Base-by-base conservation (phyloP, 2,329 filamentous ascomycete genomes). In the Colletotrichum truncatum region DNA sequence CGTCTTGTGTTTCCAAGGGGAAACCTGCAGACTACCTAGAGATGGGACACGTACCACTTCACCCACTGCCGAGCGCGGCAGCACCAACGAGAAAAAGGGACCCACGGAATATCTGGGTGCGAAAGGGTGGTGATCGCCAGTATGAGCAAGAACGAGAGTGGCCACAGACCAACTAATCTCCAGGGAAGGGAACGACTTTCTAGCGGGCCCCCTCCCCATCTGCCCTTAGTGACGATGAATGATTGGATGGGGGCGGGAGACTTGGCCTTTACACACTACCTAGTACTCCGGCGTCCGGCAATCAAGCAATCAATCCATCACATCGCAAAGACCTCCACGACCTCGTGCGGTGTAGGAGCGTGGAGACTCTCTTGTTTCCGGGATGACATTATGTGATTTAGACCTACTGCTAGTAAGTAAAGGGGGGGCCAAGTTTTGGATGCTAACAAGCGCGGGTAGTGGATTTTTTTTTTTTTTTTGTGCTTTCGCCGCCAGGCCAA, bases 291-390 rank as follows among this genome's bases (percentile, higher is more conserved):
- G 62, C 28, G 41, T 32, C 25, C 62, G 41, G 62, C 56, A 63
- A 14, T 14, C n/a, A n/a, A 38, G 3, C 36, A 49, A 55, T 51
- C 49, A 62, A 62, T 55, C 56, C 62, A 61, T 61, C 48, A 55
- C 48, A 51, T 23, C n/a, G n/a, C n/a, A n/a, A 26, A 26, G 41
- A 26, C 32, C n/a, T n/a, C n/a, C n/a, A n/a, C n/a, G n/a, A n/a
- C n/a, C n/a, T 14, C 23, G 49, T 14, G 49, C 49, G 49, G 49
- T 32, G 12, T 38, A 23, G 21, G 21, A 14, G 41, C 41, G 41
- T 16, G 21, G 41, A 9, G 3, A 43, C 5, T 43, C 39, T n/a
- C 4, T 21, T 4, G n/a, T n/a, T n/a, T 43, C 39, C 39, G 38
- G 48, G 51, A 34, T 38, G 49, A 53, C 51, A 39, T 39, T 25